A percentile compares a stretch with the other conserved stretches of the same genome.
Evolutionary conservation across 768 basidiomycete genomes (phyloP).

Genomic region (Mycena rosella): DNA sequence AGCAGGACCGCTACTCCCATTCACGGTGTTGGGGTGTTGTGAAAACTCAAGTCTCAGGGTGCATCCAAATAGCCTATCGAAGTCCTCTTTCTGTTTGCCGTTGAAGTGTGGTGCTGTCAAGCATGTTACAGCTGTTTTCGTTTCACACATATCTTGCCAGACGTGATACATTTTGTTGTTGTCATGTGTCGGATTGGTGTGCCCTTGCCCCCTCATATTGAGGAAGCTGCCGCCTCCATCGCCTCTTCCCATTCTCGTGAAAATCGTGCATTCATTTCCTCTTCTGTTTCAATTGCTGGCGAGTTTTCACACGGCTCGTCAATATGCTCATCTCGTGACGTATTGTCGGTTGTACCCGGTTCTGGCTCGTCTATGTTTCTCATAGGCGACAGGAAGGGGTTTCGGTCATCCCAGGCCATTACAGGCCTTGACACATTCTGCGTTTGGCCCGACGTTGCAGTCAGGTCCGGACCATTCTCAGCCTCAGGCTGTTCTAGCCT

Average conservation of each 20-base stretch:
- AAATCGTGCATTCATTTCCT: not conserved
- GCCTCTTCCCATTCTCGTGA: not conserved
- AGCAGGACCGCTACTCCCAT: no score
- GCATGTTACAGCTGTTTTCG: not conserved
- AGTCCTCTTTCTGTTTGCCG: not conserved
- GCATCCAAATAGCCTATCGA: not conserved
- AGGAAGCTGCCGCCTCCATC: not conserved
- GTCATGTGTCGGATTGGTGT: not conserved
- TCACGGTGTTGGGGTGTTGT: not conserved
- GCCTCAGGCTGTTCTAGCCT: conserved; percentile 8
- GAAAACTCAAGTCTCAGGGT: not conserved
- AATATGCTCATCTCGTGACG: no score
- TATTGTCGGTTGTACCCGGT: no score
- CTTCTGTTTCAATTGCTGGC: no score
- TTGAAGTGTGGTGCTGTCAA: not conserved
- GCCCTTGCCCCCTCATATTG: not conserved
- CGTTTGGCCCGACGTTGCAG: no score
- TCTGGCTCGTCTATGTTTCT: not conserved
- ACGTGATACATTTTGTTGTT: not conserved
- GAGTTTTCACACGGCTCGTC: no score
- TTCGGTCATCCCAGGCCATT: no score
- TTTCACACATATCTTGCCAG: not conserved
- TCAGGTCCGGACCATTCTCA: no score
- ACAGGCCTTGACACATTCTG: no score
- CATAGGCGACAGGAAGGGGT: not conserved